Evolutionary conservation across 306 rosid genomes (phyloP), one percentile per base, ranked within the genome.

Genomic region (Erythrophleum fordii): DNA sequence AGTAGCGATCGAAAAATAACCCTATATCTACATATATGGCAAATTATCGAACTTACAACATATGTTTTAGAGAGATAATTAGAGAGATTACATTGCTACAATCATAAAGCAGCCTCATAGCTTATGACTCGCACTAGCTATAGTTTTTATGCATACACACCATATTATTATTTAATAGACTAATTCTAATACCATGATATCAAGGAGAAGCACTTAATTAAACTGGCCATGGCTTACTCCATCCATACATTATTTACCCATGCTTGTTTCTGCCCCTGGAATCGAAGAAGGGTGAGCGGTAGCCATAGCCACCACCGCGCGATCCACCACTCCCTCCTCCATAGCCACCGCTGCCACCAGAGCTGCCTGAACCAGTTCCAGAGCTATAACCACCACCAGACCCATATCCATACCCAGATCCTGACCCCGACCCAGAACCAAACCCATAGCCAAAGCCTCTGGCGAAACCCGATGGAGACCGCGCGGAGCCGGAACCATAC

Each of bases 401-500:
- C 11, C 95, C 97, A 28, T 75, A 87, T 17, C 98, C 98, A 0
- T 2, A 92, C 1, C 96, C 94, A 0, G 17, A 37, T 4, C 49
- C 72, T 0, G 91, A 84, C 0, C 93, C 97, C 0, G 91, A 83
- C 0, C 93, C 94, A 0, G 83, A 69, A 3, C 98, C 98, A 18
- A 8, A 89, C 0, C 98, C 98, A 17, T 37, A 86, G 0, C 98
- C 98, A 20, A 1, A 87, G 0, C 94, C 97, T 67, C 72, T 85
- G 2, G 88, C 94, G 22, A 89, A 81, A 0, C 98, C 98, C 0
- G 83, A 51, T 0, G 94, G 82, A 4, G 98, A 87, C 12, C 81
- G 86, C 1, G 94, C 97, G 0, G 96, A 93, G 0, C 99, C 99
- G 0, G 93, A 91, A 0, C 98, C 99, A n/a, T 79, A 95, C 0